Evolutionary conservation across 768 basidiomycete species (phyloP).

Genomic region (Rhodotorula graminis): DNA sequence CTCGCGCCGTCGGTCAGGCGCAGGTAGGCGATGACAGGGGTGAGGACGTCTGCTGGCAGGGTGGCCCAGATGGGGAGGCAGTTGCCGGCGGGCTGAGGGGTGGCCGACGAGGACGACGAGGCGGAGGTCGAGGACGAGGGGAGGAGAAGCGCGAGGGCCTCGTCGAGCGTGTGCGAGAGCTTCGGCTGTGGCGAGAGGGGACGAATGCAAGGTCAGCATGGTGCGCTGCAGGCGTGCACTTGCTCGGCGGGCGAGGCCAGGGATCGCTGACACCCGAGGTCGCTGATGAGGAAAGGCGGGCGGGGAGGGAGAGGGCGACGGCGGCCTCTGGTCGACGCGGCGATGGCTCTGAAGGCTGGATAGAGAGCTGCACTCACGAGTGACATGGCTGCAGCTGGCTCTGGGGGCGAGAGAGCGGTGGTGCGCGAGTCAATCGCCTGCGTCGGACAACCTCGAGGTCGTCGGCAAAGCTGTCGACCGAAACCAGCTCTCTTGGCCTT

Average conservation of each 20-base stretch:
- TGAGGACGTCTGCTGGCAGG: slow-evolving; percentile 90
- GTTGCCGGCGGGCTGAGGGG: slow-evolving; percentile 59
- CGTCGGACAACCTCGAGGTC: no score
- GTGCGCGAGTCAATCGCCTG: not conserved
- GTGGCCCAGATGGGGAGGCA: slow-evolving; percentile 88
- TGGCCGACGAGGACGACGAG: slow-evolving; percentile 2
- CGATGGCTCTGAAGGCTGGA: no score
- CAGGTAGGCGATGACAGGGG: slow-evolving; percentile 94
- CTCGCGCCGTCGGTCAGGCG: slow-evolving; percentile 63
- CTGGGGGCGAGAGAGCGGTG: not conserved
- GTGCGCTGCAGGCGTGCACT: not conserved
- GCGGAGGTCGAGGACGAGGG: slow-evolving; percentile 9
- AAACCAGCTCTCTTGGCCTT: no score
- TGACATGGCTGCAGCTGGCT: not conserved
- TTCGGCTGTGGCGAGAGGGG: slow-evolving; percentile 3
- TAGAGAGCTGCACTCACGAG: not conserved
- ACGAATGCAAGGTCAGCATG: not conserved
- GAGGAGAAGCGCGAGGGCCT: slow-evolving; percentile 23
- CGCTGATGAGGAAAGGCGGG: not conserved
- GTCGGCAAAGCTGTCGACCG: no score
- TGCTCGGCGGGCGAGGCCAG: not conserved
- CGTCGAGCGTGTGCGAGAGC: slow-evolving; percentile 31
- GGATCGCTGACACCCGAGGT: not conserved
- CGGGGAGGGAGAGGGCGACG: no score
- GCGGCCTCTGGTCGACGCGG: no score